Evolutionary conservation across 164 flowering plant species (phyloP).

Genomic region (Vitis labrusca): DNA sequence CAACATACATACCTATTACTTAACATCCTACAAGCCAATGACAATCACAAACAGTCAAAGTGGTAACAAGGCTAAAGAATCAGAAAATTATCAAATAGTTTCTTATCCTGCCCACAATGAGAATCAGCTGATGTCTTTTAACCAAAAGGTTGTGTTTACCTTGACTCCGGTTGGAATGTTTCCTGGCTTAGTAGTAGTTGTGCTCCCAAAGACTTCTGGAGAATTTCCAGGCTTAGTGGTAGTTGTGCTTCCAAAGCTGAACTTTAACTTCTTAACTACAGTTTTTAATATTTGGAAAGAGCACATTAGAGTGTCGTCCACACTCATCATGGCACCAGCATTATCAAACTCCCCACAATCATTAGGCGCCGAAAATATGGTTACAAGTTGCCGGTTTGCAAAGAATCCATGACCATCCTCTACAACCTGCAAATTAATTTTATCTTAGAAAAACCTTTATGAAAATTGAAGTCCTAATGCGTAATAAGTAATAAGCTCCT

Average conservation of each 20-base stretch:
- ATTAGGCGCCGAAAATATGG: slow-evolving; percentile 90
- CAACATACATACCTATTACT: no score
- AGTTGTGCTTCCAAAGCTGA: slow-evolving; percentile 41
- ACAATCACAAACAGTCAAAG: no score
- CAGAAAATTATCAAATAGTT: no score
- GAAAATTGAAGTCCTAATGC: no score
- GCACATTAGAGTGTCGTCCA: slow-evolving; percentile 85
- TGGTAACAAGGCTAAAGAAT: no score
- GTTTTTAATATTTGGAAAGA: slow-evolving; percentile 74
- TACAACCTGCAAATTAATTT: slow-evolving; percentile 36
- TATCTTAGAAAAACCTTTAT: not conserved
- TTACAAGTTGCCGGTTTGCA: slow-evolving; percentile 69
- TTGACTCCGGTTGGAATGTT: slow-evolving; percentile 42
- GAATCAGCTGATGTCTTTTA: no score
- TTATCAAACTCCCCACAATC: slow-evolving; percentile 90
- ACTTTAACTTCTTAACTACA: slow-evolving; percentile 53
- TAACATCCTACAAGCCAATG: no score
- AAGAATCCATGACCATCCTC: slow-evolving; percentile 59
- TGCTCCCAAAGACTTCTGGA: slow-evolving; percentile 24
- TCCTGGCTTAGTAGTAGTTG: slow-evolving; percentile 49
- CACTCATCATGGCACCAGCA: slow-evolving; percentile 96
- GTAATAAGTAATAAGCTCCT: not conserved
- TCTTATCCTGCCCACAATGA: no score
- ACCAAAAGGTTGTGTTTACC: slow-evolving; percentile 16
- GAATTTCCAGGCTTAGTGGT: slow-evolving; percentile 34